Base-by-base conservation (phyloP, 208 protist genomes). In the Trypanosoma scelopori region DNA sequence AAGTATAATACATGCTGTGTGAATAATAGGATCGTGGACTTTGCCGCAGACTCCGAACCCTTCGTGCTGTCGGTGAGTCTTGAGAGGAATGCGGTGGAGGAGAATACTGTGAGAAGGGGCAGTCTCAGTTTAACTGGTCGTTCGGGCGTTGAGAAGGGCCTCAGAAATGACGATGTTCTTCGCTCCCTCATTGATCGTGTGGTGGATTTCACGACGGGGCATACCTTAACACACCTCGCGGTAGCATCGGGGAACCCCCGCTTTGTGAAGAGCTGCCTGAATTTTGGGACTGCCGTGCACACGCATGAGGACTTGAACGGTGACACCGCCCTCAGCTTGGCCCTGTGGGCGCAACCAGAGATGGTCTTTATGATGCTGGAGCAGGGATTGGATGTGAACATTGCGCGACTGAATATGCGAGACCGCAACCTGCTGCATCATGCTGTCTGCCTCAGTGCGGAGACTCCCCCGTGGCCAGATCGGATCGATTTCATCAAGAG, bases 151-250 rank as follows among this genome's bases (percentile, higher is more conserved):
- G 23, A 39, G n/a, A 20, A 45, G n/a, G n/a, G n/a, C 5, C 1
- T 45, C 16, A n/a, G 5, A 7, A 39, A 53, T 37, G 15, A 1
- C 23, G 41, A 41, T 5, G 43, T 20, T 23, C 3, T n/a, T 2
- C 20, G 30, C 25, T 68, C 62, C 30, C 63, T 85, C 28, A 39
- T 85, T 20, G 74, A 85, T 52, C 46, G n/a, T 27, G 79, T 85
- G 6, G 5, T 71, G 32, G 66, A 85, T 56, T 59, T 43, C n/a
- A 46, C 48, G 11, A 81, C 71, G 15, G 71, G 71, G 37, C 79
- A 78, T 55, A 85, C 79, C 2, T 41, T 85, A 30, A 82, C 65
- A 52, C 79, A 85, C 49, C 58, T 85, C 3, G 71, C 68, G 20
- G 79, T 85, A 11, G 53, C 71, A 3, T 66, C 61, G 25, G 46